Conservation (phyloP, 2,329 filamentous ascomycete species). For the Ramularia endophylla region DNA sequence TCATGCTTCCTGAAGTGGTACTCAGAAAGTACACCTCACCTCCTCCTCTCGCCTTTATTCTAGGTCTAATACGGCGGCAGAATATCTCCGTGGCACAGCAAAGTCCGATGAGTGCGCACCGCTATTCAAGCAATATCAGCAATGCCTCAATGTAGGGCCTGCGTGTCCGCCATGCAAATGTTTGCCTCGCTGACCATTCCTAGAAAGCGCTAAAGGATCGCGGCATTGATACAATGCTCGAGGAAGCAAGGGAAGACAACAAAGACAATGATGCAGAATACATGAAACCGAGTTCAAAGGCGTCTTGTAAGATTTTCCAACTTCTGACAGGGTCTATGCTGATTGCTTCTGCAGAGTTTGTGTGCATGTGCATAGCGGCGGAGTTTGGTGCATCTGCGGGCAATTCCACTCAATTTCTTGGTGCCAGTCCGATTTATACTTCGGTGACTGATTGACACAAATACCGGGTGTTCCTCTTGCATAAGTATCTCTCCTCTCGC, state of each 20-base stretch:
- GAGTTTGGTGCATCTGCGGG: constrained; percentile 2
- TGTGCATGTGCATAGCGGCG: constrained; percentile 4
- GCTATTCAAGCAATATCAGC: constrained; percentile 83
- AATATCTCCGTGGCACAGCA: constrained; percentile 82
- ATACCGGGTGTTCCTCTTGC: not conserved
- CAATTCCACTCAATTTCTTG: constrained; percentile 3
- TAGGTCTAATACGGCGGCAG: constrained; percentile 33
- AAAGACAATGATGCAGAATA: constrained; percentile 77
- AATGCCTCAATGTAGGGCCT: constrained; percentile 67
- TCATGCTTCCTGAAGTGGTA: constrained; percentile 99
- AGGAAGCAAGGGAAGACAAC: constrained; percentile 83
- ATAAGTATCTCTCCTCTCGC: not conserved
- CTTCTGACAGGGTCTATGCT: not conserved
- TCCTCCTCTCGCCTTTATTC: not conserved
- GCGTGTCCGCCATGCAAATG: no score
- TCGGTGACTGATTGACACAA: not conserved
- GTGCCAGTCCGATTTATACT: no score
- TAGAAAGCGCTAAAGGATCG: constrained; percentile 80
- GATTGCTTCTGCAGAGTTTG: not conserved
- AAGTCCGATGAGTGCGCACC: constrained; percentile 79
- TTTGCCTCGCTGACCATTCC: no score
- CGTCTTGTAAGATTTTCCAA: not conserved
- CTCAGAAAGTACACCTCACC: constrained; percentile 68
- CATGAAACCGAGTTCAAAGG: constrained; percentile 43
- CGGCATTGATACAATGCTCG: constrained; percentile 88